Percentiles rank a stretch among this genome's conserved stretches.
Conservation (phyloP, 257 asterid species). For the Capsicum baccatum region DNA sequence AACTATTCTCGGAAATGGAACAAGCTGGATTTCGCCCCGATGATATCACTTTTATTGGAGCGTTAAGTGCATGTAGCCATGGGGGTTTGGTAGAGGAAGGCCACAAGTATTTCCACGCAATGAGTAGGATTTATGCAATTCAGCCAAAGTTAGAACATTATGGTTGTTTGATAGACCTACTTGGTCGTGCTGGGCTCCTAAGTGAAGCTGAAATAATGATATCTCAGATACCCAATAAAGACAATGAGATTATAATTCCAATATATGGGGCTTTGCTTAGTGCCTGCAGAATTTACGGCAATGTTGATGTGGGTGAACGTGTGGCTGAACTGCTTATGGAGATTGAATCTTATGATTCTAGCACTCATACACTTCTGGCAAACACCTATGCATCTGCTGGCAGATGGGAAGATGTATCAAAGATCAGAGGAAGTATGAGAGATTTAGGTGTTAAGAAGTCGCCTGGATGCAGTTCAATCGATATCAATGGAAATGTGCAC, state of each 20-base stretch:
- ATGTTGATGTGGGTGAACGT: conserved; percentile 73
- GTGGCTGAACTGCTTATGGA: conserved; percentile 59
- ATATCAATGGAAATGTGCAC: conserved; percentile 33
- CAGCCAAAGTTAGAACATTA: conserved; percentile 83
- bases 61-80: conserved; percentile 84
- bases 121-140: conserved; percentile 54
- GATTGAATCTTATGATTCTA: conserved; percentile 61
- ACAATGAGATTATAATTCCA: conserved; percentile 52
- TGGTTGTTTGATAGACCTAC: conserved; percentile 80
- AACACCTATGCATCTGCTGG: conserved; percentile 69
- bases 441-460: conserved; percentile 54
- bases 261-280: conserved; percentile 80
- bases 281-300: conserved; percentile 75
- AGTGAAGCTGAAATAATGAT: conserved; percentile 73
- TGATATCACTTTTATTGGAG: conserved; percentile 80
- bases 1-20: conserved; percentile 69
- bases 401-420: conserved; percentile 77
- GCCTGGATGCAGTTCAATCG: conserved; percentile 78
- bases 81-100: conserved; percentile 90
- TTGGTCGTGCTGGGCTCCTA: conserved; percentile 82
- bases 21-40: conserved; percentile 65
- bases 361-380: conserved; percentile 67
- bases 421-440: conserved; percentile 57
- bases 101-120: conserved; percentile 62
- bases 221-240: conserved; percentile 43